A percentile compares a stretch with the other conserved stretches of the same genome.
Evolutionary conservation across 2,329 filamentous ascomycete species (phyloP).

Genomic region (Zarea fungicola): DNA sequence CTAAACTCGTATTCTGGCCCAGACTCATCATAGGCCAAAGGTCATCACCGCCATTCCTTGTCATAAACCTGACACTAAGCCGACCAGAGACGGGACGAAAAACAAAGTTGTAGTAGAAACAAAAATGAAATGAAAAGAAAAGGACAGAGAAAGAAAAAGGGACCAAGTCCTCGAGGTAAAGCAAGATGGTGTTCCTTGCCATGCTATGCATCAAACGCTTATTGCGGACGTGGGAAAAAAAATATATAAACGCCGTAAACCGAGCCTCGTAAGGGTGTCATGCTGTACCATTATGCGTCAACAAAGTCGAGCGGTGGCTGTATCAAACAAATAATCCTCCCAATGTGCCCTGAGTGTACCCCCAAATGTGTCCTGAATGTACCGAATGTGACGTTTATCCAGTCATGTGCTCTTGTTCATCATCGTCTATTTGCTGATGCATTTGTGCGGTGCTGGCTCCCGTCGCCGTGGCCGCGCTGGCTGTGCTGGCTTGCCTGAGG

Average conservation of each 20-base stretch:
- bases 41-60: no score
- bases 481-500: conserved; percentile 19
- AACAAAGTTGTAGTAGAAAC: no score
- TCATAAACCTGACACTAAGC: no score
- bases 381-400: background rate
- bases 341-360: background rate
- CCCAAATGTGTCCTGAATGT: background rate
- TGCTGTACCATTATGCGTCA: background rate
- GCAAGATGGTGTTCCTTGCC: no score
- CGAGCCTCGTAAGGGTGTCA: conserved; percentile 5
- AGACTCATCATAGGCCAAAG: no score
- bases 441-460: conserved; percentile 34
- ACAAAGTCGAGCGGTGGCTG: background rate
- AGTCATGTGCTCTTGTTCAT: conserved; percentile 16
- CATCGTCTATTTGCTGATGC: conserved; percentile 23
- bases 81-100: no score
- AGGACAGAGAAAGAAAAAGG: no score
- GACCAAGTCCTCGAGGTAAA: no score
- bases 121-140: no score
- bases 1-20: no score
- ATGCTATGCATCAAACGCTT: background rate
- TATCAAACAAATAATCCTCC: background rate
- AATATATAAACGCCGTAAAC: conserved; percentile 3
- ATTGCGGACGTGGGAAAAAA: background rate
- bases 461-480: conserved; percentile 21